Evolutionary conservation across 2,329 filamentous ascomycete species (phyloP).

Genomic region (Colletotrichum phormii): DNA sequence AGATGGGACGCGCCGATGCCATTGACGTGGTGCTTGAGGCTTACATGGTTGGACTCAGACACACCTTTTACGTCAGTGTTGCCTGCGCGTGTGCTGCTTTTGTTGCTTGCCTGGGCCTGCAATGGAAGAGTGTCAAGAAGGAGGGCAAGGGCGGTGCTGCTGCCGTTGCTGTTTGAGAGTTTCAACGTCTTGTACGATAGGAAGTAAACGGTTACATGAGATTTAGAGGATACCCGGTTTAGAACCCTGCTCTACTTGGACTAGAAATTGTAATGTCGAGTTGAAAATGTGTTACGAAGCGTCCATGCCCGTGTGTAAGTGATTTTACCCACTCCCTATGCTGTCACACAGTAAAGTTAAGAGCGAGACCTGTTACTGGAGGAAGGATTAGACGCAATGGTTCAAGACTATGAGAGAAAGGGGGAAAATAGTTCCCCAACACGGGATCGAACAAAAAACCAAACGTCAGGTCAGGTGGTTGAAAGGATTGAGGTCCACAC

Average conservation of each 20-base stretch:
- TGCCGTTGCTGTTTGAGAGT: constrained; percentile 38
- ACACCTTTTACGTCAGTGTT: constrained; percentile 64
- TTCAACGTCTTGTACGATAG: neutral
- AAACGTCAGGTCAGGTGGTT: no score
- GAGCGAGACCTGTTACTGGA: no score
- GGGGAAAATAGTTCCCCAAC: no score
- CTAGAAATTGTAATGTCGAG: constrained; percentile 17
- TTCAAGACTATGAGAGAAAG: no score
- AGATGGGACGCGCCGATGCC: constrained; percentile 54
- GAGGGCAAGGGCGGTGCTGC: constrained; percentile 44
- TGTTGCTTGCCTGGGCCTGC: constrained; percentile 54
- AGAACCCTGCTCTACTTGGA: constrained; percentile 7
- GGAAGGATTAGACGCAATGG: no score
- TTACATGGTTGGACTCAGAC: constrained; percentile 61
- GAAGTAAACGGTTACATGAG: constrained; percentile 1
- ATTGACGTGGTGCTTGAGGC: constrained; percentile 57
- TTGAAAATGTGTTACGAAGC: neutral
- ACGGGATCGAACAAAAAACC: no score
- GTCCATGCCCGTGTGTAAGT: neutral
- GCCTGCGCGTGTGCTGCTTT: constrained; percentile 61
- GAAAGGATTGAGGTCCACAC: no score
- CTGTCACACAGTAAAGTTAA: no score
- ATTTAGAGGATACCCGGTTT: constrained; percentile 27
- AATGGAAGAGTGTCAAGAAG: constrained; percentile 67
- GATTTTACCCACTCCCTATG: neutral